Conservation (phyloP, 768 basidiomycete genomes). For the Ramaria sp. region DNA sequence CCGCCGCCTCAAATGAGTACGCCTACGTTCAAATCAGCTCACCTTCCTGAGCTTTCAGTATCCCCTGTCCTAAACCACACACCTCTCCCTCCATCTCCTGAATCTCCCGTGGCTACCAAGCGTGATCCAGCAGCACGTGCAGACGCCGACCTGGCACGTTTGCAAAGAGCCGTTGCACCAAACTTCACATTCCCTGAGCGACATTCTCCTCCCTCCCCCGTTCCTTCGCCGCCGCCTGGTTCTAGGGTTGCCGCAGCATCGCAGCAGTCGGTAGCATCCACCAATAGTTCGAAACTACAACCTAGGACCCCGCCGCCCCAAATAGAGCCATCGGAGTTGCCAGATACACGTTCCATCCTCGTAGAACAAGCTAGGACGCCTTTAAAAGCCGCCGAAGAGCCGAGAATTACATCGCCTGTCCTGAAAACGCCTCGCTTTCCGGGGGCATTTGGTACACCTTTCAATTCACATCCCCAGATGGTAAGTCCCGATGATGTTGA, state of each 20-base stretch:
- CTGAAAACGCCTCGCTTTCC: conserved; percentile 37
- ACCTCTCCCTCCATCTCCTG: not conserved
- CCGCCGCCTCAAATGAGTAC: conserved; percentile 8
- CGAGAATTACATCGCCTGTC: not conserved
- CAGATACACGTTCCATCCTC: conserved; percentile 46
- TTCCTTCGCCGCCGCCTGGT: not conserved
- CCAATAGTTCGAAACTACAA: conserved; percentile 32
- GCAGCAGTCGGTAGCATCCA: conserved; percentile 18
- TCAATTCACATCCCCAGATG: not conserved
- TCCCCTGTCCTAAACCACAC: not conserved
- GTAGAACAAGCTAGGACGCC: conserved; percentile 22
- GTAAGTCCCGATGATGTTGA: not conserved
- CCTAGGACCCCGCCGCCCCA: conserved; percentile 59
- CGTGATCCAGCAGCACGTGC: not conserved
- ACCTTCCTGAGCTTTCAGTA: not conserved
- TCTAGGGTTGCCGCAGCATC: not conserved
- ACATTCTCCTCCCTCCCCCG: conserved; percentile 19
- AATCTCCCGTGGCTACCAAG: not conserved
- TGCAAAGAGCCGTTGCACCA: conserved; percentile 7
- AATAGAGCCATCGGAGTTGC: conserved; percentile 51
- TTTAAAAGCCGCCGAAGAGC: not conserved
- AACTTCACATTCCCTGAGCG: conserved; percentile 16
- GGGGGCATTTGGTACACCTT: conserved; percentile 30
- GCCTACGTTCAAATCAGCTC: conserved; percentile 1
- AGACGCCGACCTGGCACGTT: conserved; percentile 4